Percentiles rank a stretch among this genome's conserved stretches.
These are phyloP conservation scores for Metschnikowia kofuensis DNA, from an alignment of 805 yeast species.

Conservation along the genomic window DNA sequence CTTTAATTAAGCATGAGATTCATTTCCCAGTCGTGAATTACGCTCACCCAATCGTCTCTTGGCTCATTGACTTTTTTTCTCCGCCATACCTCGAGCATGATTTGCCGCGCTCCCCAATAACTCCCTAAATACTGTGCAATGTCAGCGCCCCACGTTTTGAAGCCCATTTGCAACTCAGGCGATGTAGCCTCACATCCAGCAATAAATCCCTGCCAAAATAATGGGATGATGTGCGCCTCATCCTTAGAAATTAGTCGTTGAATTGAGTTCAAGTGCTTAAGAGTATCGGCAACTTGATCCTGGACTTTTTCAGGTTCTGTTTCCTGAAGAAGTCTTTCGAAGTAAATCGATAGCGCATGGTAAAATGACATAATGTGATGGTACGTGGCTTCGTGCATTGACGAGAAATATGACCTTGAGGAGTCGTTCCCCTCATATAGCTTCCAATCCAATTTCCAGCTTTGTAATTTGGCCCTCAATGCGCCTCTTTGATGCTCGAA, in stretches of 20 bases:
- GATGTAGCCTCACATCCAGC: slow-evolving; percentile 80
- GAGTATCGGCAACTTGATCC: slow-evolving; percentile 55
- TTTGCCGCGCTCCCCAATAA: slow-evolving; percentile 82
- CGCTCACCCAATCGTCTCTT: slow-evolving; percentile 73
- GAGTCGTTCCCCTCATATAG: slow-evolving; percentile 28
- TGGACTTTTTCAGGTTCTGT: slow-evolving; percentile 58
- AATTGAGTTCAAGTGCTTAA: slow-evolving; percentile 61
- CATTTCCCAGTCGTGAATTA: slow-evolving; percentile 80
- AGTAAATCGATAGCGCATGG: slow-evolving; percentile 68
- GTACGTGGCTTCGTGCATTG: slow-evolving; percentile 67
- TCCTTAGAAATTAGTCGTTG: slow-evolving; percentile 55
- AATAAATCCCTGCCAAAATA: slow-evolving; percentile 87
- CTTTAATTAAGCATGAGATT: slow-evolving; percentile 64
- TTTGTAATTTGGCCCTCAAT: slow-evolving; percentile 47
- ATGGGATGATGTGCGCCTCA: slow-evolving; percentile 63
- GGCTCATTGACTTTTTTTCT: slow-evolving; percentile 58
- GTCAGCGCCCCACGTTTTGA: slow-evolving; percentile 70
- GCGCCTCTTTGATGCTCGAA: slow-evolving; percentile 22
- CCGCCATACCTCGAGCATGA: slow-evolving; percentile 84
- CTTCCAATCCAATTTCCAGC: slow-evolving; percentile 79
- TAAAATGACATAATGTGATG: slow-evolving; percentile 82
- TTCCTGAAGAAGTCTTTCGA: slow-evolving; percentile 59
- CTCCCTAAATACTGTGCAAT: slow-evolving; percentile 59
- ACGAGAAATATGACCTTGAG: slow-evolving; percentile 39
- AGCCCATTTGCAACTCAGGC: slow-evolving; percentile 56